These are phyloP conservation scores for Phytophthora citrophthora DNA, from an alignment of 352 stramenopile species.

Conservation along the genomic window DNA sequence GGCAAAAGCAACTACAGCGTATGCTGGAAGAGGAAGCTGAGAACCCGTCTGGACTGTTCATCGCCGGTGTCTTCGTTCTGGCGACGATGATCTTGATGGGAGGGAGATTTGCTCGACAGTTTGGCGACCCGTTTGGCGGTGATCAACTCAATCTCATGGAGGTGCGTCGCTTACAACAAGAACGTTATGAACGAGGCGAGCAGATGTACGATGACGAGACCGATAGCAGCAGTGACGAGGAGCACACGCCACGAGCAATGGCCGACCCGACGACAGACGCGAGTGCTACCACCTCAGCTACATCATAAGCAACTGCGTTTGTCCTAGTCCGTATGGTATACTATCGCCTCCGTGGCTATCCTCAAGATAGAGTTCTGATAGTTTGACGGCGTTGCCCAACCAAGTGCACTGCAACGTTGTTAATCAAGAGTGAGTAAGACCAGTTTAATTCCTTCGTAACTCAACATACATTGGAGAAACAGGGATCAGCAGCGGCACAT, in stretches of 20 bases:
- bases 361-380: constrained; percentile 15
- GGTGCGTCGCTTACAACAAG: constrained; percentile 74
- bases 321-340: constrained; percentile 1
- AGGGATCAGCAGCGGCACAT: constrained; percentile 22
- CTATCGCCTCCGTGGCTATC: not conserved
- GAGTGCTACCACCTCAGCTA: constrained; percentile 9
- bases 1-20: constrained; percentile 52
- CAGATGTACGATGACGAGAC: constrained; percentile 54
- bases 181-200: constrained; percentile 62
- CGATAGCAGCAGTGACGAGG: constrained; percentile 60
- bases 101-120: constrained; percentile 53
- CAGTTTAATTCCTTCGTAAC: constrained; percentile 8
- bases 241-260: constrained; percentile 6
- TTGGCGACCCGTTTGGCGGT: constrained; percentile 48
- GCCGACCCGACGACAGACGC: constrained; percentile 9
- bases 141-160: constrained; percentile 74
- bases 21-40: constrained; percentile 74
- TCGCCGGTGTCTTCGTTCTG: constrained; percentile 67
- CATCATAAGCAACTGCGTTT: constrained; percentile 13
- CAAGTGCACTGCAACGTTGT: not conserved
- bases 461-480: constrained; percentile 10
- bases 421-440: not conserved
- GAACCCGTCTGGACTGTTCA: constrained; percentile 72
- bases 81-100: constrained; percentile 58
- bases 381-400: too few relatives aligned